Evolutionary conservation across 805 yeast species (phyloP), one percentile per base, ranked within the genome.

Genomic region (Kuraishia cidri): DNA sequence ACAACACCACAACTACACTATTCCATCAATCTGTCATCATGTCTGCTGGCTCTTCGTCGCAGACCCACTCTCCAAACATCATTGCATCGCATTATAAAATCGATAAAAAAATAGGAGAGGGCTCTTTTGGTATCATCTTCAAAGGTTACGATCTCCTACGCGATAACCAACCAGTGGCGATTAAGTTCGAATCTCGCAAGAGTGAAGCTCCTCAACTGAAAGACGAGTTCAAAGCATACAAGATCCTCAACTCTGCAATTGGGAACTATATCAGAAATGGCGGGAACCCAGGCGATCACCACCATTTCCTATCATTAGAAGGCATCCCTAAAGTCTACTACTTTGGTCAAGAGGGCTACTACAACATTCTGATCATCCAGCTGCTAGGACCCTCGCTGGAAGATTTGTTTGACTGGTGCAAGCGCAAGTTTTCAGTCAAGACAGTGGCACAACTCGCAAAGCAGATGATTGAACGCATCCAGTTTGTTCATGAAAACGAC

Each of bases 321-420:
- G 90, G 92, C 13, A 76, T 82, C 30, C 94, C 94, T n/a, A 76
- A 72, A 43, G 90, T 86, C 10, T 82, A 81, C 53, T 82, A 80
- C 54, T 82, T 79, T 52, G 92, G 92, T 12, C 92, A 82, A 52
- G 92, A 82, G 51, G 92, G 94, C 11, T 69, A 80, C 42, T 87
- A 82, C 47, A 79, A 79, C 50, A 79, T 82, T 29, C 59, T 82
- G 40, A 82, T 82, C 21, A 79, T 82, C 42, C 92, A 82, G 51
- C 60, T 82, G 37, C 62, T 82, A 38, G 99, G 94, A 3, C 92
- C 94, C 1, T 80, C 90, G 2, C 57, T 82, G 38, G 94, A 82
- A 48, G 94, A 82, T 56, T 61, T 82, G 46, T 82, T 82, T 58
- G 94, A 82, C 52, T 82, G 94, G 94, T 82, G 94, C 60, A 87